Conservation (phyloP, 1,139 yeast genomes). For the Taphrina betulina region DNA sequence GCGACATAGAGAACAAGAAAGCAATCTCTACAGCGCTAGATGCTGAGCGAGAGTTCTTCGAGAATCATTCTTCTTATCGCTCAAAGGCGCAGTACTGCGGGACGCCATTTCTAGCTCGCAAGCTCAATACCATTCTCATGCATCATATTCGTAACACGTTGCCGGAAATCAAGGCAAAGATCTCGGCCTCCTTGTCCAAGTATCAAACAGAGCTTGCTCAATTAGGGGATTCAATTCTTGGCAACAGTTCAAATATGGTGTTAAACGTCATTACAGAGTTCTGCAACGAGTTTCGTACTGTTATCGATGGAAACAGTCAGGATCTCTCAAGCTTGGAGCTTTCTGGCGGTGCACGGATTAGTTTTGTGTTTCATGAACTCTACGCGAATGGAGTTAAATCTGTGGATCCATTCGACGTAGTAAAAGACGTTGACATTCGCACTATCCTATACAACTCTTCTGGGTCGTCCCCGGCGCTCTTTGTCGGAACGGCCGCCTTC, state of each 20-base stretch:
- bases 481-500: conserved; percentile 96
- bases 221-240: conserved; percentile 75
- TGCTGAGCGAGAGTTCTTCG: conserved; percentile 77
- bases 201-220: conserved; percentile 74
- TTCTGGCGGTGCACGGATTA: conserved; percentile 96
- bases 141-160: conserved; percentile 92
- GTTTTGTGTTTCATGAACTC: conserved; percentile 95
- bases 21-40: conserved; percentile 84
- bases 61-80: conserved; percentile 90
- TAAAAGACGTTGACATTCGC: conserved; percentile 93
- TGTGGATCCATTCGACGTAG: conserved; percentile 94
- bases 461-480: conserved; percentile 95
- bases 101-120: conserved; percentile 92
- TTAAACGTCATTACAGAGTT: conserved; percentile 89
- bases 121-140: conserved; percentile 81
- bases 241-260: conserved; percentile 85
- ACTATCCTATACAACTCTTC: conserved; percentile 91
- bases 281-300: conserved; percentile 86
- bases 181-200: conserved; percentile 84
- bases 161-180: conserved; percentile 91
- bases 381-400: conserved; percentile 90
- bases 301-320: conserved; percentile 88
- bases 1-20: conserved; percentile 82
- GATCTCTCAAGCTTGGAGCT: conserved; percentile 83
- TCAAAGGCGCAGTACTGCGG: conserved; percentile 93